These are phyloP conservation scores for Diutina catenulata DNA, from an alignment of 1,139 yeast species.

Conservation along the genomic window DNA sequence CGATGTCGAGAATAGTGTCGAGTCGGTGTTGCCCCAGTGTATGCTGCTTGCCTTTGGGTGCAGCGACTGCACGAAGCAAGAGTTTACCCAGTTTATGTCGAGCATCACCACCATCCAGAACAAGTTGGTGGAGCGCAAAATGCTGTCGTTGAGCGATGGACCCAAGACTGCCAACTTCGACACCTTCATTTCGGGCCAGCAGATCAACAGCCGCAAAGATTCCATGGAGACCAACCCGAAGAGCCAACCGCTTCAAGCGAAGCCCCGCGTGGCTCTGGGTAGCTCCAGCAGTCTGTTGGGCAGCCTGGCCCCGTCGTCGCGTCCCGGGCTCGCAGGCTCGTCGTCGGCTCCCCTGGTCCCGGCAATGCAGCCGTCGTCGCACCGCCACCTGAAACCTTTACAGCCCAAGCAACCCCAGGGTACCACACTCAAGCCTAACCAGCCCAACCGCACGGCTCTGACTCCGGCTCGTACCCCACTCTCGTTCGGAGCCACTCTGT, in stretches of 20 bases:
- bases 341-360: too few species aligned
- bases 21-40: slow-evolving; percentile 27
- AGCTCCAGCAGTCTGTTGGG: too few species aligned
- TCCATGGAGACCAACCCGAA: slow-evolving; percentile 15
- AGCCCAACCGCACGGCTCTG: not conserved
- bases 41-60: slow-evolving; percentile 29
- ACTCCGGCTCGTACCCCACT: not conserved
- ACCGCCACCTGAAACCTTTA: slow-evolving; percentile 8
- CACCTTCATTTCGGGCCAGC: slow-evolving; percentile 22
- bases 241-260: slow-evolving; percentile 11
- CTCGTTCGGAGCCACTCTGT: not conserved
- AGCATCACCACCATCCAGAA: slow-evolving; percentile 20
- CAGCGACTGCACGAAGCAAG: slow-evolving; percentile 25
- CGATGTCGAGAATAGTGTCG: slow-evolving; percentile 26
- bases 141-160: slow-evolving; percentile 15
- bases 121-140: slow-evolving; percentile 18
- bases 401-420: slow-evolving; percentile 9
- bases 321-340: too few species aligned
- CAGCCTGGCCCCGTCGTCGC: too few species aligned
- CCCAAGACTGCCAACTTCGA: slow-evolving; percentile 14
- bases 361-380: too few species aligned
- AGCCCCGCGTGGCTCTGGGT: too few species aligned
- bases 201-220: slow-evolving; percentile 18
- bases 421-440: slow-evolving; percentile 16
- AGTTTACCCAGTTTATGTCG: slow-evolving; percentile 21